These are phyloP conservation scores for Fusarium oxysporum DNA, from an alignment of 2,329 filamentous ascomycete species.

Conservation along the genomic window DNA sequence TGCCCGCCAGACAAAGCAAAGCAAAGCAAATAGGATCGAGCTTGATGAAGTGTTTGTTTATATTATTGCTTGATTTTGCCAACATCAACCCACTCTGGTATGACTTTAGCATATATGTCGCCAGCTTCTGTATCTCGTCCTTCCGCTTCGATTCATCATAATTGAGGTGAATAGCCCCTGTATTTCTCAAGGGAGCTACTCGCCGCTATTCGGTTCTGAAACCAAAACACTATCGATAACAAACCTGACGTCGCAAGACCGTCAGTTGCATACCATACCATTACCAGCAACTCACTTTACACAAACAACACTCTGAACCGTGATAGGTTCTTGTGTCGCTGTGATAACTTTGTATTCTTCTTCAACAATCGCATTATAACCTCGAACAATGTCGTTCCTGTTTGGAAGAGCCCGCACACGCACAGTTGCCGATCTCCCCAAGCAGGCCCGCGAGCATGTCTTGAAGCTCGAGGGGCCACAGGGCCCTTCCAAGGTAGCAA, in stretches of 20 bases:
- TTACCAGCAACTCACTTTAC: constrained; percentile 2
- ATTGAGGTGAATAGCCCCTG: neutral
- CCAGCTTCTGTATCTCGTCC: neutral
- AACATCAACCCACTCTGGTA: constrained; percentile 20
- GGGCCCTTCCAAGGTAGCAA: constrained; percentile 59
- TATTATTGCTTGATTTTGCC: neutral
- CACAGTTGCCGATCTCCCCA: constrained; percentile 64
- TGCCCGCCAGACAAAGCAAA: constrained; percentile 11
- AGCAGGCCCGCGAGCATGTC: constrained; percentile 67
- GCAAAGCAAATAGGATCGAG: constrained; percentile 18
- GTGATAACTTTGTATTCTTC: neutral
- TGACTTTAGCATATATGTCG: neutral
- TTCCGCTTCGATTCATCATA: neutral
- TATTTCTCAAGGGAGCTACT: neutral
- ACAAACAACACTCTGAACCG: constrained; percentile 6
- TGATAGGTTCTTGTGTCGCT: neutral
- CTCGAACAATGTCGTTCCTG: constrained; percentile 63
- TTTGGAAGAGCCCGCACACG: constrained; percentile 65
- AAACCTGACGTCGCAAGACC: constrained; percentile 25
- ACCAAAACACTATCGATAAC: constrained; percentile 38
- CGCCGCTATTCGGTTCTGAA: neutral
- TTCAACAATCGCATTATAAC: neutral
- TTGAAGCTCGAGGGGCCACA: constrained; percentile 63
- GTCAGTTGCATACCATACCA: constrained; percentile 2
- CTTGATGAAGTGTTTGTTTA: constrained; percentile 10